phyloP scores from a whole-genome alignment of 2,329 filamentous ascomycete species.

The Fusarium coffeatum region DNA sequence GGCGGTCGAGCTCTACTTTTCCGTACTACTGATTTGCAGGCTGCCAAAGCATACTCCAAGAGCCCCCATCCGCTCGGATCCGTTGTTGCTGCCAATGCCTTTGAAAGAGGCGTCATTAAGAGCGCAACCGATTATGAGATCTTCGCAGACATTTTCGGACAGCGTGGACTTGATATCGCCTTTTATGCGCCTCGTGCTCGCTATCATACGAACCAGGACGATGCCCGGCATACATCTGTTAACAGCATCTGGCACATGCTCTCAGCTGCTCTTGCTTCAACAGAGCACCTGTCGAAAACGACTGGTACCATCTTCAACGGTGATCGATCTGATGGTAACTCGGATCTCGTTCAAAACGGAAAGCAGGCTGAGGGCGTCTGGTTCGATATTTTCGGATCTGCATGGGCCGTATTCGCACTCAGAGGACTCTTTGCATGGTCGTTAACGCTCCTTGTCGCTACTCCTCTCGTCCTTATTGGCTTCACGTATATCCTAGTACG shows the following conservation, averaged over 20 bases:
- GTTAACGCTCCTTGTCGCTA: constrained; percentile 82
- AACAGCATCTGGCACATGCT: constrained; percentile 93
- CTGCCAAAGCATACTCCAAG: constrained; percentile 80
- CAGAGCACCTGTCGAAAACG: constrained; percentile 76
- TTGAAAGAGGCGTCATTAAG: constrained; percentile 79
- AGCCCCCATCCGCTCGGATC: constrained; percentile 83
- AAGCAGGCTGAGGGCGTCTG: constrained; percentile 79
- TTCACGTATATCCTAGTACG: constrained; percentile 76
- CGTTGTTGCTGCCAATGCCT: constrained; percentile 85
- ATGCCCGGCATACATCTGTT: constrained; percentile 79
- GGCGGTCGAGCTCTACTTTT: constrained; percentile 90
- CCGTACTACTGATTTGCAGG: constrained; percentile 86
- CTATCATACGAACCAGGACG: constrained; percentile 93
- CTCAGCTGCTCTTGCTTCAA: constrained; percentile 81
- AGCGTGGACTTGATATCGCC: constrained; percentile 90
- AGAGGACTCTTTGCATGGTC: constrained; percentile 90
- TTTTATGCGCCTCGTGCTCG: constrained; percentile 87
- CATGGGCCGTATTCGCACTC: constrained; percentile 82
- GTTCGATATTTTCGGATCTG: constrained; percentile 90
- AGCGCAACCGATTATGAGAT: constrained; percentile 93
- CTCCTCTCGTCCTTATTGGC: constrained; percentile 77
- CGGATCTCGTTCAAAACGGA: constrained; percentile 74
- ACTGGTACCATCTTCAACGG: constrained; percentile 75
- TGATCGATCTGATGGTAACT: constrained; percentile 63
- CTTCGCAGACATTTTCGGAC: constrained; percentile 79